A percentile compares a stretch with the other conserved stretches of the same genome.
Conservation (phyloP, 345 rosid genomes). For the Citrus maxima region DNA sequence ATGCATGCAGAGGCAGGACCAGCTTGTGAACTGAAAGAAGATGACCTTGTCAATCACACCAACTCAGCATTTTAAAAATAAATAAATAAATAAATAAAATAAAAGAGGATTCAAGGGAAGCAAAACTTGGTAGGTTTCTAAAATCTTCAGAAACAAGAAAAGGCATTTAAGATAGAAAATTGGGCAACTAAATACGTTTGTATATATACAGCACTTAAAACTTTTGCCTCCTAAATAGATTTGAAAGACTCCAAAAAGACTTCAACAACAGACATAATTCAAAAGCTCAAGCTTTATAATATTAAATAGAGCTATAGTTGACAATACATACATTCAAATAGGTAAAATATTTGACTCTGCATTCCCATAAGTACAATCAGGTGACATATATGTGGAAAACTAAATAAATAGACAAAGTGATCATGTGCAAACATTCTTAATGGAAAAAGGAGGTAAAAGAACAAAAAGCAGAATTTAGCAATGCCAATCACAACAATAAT, state of each 20-base stretch:
- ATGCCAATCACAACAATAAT: background rate
- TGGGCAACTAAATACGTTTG: background rate
- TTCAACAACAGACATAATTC: background rate
- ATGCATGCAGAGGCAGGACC: constrained; percentile 92
- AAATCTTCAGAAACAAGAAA: background rate
- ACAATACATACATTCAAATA: background rate
- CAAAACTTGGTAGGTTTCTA: background rate
- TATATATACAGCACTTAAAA: background rate
- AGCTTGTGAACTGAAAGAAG: constrained; percentile 62
- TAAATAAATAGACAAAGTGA: background rate
- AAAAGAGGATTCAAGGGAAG: background rate
- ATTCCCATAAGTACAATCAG: background rate
- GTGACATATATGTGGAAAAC: background rate
- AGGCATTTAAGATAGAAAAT: background rate
- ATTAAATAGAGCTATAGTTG: background rate
- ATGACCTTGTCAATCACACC: constrained; percentile 10
- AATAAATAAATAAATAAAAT: no score
- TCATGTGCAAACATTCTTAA: background rate
- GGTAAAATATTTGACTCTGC: background rate
- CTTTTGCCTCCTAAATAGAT: background rate
- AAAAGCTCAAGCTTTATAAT: background rate
- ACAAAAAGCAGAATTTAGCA: background rate
- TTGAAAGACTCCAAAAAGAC: background rate
- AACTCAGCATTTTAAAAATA: background rate
- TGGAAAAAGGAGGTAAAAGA: background rate